These are phyloP conservation scores for Trichoderma erinaceum DNA, from an alignment of 495 filamentous ascomycete genomes.

Conservation along the genomic window DNA sequence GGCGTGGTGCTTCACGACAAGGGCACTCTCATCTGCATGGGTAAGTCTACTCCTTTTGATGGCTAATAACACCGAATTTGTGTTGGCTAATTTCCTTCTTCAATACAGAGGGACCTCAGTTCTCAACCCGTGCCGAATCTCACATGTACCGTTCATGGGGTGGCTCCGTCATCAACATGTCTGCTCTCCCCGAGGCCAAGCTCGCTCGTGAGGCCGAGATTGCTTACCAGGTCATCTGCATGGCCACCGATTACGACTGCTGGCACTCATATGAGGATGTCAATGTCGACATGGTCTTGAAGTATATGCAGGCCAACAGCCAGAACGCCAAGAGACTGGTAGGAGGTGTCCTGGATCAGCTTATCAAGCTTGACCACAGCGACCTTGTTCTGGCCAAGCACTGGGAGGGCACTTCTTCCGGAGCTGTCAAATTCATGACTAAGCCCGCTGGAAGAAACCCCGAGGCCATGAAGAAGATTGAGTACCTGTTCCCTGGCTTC, in stretches of 20 bases:
- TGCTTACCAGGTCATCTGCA: slow-evolving; percentile 96
- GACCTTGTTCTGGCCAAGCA: slow-evolving; percentile 77
- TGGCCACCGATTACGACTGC: slow-evolving; percentile 99
- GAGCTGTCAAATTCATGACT: slow-evolving; percentile 68
- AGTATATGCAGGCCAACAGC: slow-evolving; percentile 87
- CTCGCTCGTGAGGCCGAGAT: slow-evolving; percentile 94
- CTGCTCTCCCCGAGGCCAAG: slow-evolving; percentile 90
- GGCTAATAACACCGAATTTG: neutral
- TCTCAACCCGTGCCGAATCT: slow-evolving; percentile 94
- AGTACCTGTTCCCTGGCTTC: slow-evolving; percentile 71
- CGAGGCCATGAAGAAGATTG: slow-evolving; percentile 61
- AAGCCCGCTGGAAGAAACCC: slow-evolving; percentile 54
- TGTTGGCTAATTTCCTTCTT: neutral
- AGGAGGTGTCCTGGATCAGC: slow-evolving; percentile 77
- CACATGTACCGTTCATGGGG: slow-evolving; percentile 91
- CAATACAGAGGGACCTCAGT: slow-evolving; percentile 76
- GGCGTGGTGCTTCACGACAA: slow-evolving; percentile 69
- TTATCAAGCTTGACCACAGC: slow-evolving; percentile 66
- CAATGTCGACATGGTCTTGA: slow-evolving; percentile 95
- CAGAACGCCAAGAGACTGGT: slow-evolving; percentile 80
- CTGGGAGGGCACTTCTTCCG: slow-evolving; percentile 55
- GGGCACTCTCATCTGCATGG: slow-evolving; percentile 86
- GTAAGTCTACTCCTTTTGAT: slow-evolving; percentile 37
- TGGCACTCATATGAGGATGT: slow-evolving; percentile 77
- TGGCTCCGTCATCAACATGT: slow-evolving; percentile 95